A percentile compares a stretch with the other conserved stretches of the same genome.
Conservation (phyloP, 805 yeast genomes). For the Spathaspora arborariae region DNA sequence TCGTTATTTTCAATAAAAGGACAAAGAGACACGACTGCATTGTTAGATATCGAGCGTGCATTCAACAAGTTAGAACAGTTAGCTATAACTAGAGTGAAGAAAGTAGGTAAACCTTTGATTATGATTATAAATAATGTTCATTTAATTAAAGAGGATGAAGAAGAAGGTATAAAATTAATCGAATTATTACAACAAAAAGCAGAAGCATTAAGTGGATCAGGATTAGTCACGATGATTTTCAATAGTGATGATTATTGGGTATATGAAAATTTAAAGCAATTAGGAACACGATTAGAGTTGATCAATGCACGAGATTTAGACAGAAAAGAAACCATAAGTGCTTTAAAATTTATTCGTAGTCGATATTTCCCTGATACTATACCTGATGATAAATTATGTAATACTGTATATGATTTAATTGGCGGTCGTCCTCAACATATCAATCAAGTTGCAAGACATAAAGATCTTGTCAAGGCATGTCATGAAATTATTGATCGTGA, state of each 20-base stretch:
- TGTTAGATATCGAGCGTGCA: conserved; percentile 79
- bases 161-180: conserved; percentile 65
- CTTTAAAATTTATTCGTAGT: conserved; percentile 50
- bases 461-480: conserved; percentile 55
- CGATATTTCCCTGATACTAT: conserved; percentile 38
- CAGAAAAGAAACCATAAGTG: conserved; percentile 51
- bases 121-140: conserved; percentile 73
- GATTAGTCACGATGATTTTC: conserved; percentile 65
- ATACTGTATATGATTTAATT: conserved; percentile 59
- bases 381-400: conserved; percentile 38
- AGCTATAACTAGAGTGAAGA: conserved; percentile 47
- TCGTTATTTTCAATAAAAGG: conserved; percentile 77
- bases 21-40: conserved; percentile 80
- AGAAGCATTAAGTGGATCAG: conserved; percentile 70
- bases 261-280: conserved; percentile 66
- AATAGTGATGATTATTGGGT: conserved; percentile 87
- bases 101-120: conserved; percentile 52
- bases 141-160: conserved; percentile 69
- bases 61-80: conserved; percentile 72
- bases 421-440: conserved; percentile 87
- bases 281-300: conserved; percentile 73
- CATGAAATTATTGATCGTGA: conserved; percentile 73
- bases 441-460: conserved; percentile 61
- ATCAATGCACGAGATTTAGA: conserved; percentile 63
- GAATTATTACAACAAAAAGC: conserved; percentile 83